phyloP scores from a whole-genome alignment of 306 rosid genomes.

The Malus fusca region DNA sequence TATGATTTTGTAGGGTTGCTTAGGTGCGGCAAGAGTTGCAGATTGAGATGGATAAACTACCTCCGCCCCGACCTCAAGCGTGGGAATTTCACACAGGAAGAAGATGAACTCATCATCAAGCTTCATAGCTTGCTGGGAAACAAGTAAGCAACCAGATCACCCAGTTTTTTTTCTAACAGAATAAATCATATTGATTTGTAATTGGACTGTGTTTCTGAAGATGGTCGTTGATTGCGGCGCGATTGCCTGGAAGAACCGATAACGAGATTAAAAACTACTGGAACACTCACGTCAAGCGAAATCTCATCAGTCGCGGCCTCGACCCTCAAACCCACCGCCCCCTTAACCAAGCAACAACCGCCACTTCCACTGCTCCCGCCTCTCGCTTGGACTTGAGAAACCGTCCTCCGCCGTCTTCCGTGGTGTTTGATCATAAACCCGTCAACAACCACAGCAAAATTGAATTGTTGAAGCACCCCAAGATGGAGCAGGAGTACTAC shows the following conservation, averaged over 20 bases:
- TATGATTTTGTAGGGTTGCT: conserved; percentile 36
- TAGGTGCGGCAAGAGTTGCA: conserved; percentile 68
- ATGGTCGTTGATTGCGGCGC: conserved; percentile 67
- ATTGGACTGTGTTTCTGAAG: conserved; percentile 7
- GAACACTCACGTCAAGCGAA: conserved; percentile 72
- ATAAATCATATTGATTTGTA: not conserved
- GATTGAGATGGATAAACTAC: conserved; percentile 68
- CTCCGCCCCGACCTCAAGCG: conserved; percentile 74
- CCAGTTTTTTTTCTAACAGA: not conserved
- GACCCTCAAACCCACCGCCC: conserved; percentile 69
- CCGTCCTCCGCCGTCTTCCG: conserved; percentile 18
- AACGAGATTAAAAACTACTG: conserved; percentile 70
- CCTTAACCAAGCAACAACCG: conserved; percentile 21
- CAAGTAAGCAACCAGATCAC: conserved; percentile 25
- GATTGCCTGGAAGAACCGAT: conserved; percentile 69
- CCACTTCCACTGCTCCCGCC: not conserved
- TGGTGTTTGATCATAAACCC: not conserved
- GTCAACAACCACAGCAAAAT: not conserved
- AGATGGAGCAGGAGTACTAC: not conserved
- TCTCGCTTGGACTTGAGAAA: conserved; percentile 20
- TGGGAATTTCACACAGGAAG: conserved; percentile 63
- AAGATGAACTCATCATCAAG: conserved; percentile 59
- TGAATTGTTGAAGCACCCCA: conserved; percentile 1
- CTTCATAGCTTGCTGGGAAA: conserved; percentile 64
- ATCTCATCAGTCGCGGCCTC: conserved; percentile 49